Evolutionary conservation across 257 asterid species (phyloP), one percentile per base, ranked within the genome.

Genomic region (Henckelia pumila): DNA sequence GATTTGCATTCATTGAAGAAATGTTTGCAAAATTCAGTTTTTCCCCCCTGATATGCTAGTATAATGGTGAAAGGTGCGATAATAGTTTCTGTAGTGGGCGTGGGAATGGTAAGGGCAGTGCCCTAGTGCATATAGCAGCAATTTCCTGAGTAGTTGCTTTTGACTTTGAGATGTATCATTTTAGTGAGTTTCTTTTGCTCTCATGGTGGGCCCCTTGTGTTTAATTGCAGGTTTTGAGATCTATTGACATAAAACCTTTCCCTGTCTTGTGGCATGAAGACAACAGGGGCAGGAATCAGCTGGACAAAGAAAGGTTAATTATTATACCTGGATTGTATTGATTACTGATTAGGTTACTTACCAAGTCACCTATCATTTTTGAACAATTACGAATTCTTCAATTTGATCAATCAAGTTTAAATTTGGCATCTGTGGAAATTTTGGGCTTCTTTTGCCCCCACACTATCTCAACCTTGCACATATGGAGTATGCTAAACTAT

Each of bases 211-310:
- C n/a, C 55, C 40, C 37, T 63, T 52, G 28, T 56, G 63, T 72
- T 53, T 60, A 30, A 53, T 59, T 73, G 82, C 90, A 90, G 97
- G 61, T 77, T 68, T 19, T 93, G 76, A 85, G 85, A 76, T 73
- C 85, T 22, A 59, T 63, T 16, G 99, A 93, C 82, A 77, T 90
- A 32, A 93, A 90, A 80, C 92, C 97, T 14, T 67, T 70, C 61
- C 99, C 97, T 26, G 72, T 68, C 61, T 60, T 88, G 61, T 93
- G 99, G 99, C 99, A 93, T 76, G 99, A 93, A 80, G 99, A 93
- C 58, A 69, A 79, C 52, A 81, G 93, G 53, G 82, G 89, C 70
- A 79, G 96, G 76, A 71, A 85, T 76, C 88, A 82, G 61, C 79
- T 26, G 9, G 84, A 77, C 70, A 86, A 73, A 74, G 89, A 82